A percentile compares a stretch with the other conserved stretches of the same genome.
These are phyloP conservation scores for Coemansia sp. DNA, from an alignment of 192 early-diverging fungal genomes.

Conservation along the genomic window DNA sequence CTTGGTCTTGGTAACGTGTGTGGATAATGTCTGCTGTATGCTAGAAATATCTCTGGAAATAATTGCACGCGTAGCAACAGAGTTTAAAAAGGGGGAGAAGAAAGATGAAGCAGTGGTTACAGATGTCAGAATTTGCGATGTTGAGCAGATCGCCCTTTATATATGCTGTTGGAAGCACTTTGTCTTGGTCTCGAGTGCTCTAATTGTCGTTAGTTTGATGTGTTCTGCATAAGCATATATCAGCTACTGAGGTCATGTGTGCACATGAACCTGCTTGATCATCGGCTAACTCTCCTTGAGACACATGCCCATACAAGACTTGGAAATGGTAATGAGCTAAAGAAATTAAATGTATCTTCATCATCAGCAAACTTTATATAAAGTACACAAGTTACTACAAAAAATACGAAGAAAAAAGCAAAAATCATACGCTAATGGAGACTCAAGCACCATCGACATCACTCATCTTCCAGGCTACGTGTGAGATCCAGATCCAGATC, in stretches of 20 bases:
- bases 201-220: not conserved
- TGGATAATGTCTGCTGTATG: not conserved
- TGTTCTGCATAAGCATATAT: not conserved
- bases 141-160: not conserved
- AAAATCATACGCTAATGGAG: not conserved
- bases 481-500: conserved; percentile 46
- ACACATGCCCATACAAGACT: not conserved
- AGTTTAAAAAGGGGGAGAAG: not conserved
- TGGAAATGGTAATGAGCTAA: not conserved
- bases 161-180: not conserved
- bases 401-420: not conserved
- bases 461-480: conserved; percentile 27
- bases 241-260: not conserved
- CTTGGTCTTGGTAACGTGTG: not conserved
- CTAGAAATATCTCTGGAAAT: not conserved
- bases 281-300: not conserved
- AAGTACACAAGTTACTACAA: no score
- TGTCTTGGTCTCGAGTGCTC: not conserved
- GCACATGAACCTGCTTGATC: not conserved
- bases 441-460: not conserved
- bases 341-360: not conserved
- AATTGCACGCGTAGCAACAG: no score
- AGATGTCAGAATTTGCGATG: not conserved
- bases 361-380: no score
- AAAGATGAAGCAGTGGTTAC: not conserved